phyloP scores from a whole-genome alignment of 2,329 filamentous ascomycete species.

The Grosmannia clavigera region DNA sequence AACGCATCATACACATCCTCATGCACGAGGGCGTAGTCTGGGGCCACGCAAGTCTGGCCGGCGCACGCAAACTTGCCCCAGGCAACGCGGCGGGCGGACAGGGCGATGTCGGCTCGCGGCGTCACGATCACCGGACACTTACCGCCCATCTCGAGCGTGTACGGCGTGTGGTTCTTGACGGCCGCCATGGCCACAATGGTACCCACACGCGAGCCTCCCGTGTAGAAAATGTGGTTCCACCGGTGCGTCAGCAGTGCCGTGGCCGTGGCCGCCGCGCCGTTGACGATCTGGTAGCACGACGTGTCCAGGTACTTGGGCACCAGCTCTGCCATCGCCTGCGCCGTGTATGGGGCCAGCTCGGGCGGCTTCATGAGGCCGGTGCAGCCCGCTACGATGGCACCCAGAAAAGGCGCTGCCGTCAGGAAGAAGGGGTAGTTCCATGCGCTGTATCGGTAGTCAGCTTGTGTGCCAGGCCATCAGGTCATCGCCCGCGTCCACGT shows the following conservation, averaged over 20 bases:
- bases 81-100: constrained; percentile 29
- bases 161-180: constrained; percentile 30
- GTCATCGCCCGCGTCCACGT: neutral
- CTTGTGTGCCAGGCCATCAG: neutral
- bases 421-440: constrained; percentile 34
- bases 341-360: constrained; percentile 22
- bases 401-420: constrained; percentile 25
- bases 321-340: constrained; percentile 26
- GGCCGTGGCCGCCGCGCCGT: constrained; percentile 22
- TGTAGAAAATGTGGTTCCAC: constrained; percentile 34
- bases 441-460: constrained; percentile 9
- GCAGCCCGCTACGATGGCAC: constrained; percentile 30
- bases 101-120: constrained; percentile 25
- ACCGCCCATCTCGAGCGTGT: constrained; percentile 32
- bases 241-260: constrained; percentile 24
- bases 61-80: constrained; percentile 28
- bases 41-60: constrained; percentile 27
- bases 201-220: constrained; percentile 25
- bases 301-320: constrained; percentile 30
- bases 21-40: constrained; percentile 32
- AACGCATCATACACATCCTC: constrained; percentile 25
- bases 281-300: neutral
- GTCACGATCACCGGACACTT: constrained; percentile 31
- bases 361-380: constrained; percentile 31
- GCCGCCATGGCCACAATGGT: constrained; percentile 26